Conservation (phyloP, 345 rosid genomes). For the Murraya paniculata region DNA sequence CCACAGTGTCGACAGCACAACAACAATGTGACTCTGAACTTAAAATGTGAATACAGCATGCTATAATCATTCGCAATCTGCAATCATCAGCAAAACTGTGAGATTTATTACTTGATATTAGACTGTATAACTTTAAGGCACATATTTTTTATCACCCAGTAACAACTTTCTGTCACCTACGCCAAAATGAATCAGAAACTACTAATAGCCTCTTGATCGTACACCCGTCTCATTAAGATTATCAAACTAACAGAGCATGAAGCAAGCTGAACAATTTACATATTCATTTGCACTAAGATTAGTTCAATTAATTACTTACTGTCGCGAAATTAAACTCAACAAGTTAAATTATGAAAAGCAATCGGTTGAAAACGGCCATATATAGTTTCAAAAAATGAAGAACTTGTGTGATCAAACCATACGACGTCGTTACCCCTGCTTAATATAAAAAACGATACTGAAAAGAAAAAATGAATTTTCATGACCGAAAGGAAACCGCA, state of each 20-base stretch:
- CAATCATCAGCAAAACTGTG: not conserved
- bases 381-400: not conserved
- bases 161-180: not conserved
- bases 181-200: not conserved
- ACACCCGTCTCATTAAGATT: too few species aligned
- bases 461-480: not conserved
- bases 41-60: not conserved
- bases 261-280: not conserved
- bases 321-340: not conserved
- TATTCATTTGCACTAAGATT: not conserved
- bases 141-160: not conserved
- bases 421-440: not conserved
- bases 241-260: not conserved
- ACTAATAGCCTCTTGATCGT: constrained; percentile 2
- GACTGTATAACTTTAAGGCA: not conserved
- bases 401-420: not conserved
- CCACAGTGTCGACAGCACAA: not conserved
- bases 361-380: not conserved
- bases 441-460: not conserved
- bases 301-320: not conserved
- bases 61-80: not conserved
- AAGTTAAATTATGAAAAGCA: not conserved
- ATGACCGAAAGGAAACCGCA: not conserved
- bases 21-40: not conserved
- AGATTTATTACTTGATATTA: not conserved